These are phyloP conservation scores for Ogataea hybrid DNA, from an alignment of 1,139 yeast genomes.

Conservation along the genomic window DNA sequence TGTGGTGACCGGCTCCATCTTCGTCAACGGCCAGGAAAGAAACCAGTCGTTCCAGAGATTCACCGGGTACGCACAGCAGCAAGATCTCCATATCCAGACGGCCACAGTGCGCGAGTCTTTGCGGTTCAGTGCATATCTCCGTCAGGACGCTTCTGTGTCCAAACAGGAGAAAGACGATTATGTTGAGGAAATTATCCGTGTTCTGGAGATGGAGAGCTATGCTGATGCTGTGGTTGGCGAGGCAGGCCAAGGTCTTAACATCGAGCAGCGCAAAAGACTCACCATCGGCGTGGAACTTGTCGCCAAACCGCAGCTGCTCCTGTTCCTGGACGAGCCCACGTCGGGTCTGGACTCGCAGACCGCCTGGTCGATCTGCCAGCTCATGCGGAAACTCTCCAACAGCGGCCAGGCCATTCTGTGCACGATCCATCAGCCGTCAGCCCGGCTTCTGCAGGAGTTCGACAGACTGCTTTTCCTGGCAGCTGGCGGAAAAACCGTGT, in stretches of 20 bases:
- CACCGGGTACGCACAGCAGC: conserved; percentile 66
- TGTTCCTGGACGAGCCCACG: conserved; percentile 56
- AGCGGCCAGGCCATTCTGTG: conserved; percentile 56
- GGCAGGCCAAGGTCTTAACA: conserved; percentile 57
- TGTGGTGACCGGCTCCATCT: conserved; percentile 59
- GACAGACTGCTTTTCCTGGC: conserved; percentile 48
- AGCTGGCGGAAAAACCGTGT: conserved; percentile 62
- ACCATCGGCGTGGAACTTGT: conserved; percentile 63
- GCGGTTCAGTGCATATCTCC: conserved; percentile 56
- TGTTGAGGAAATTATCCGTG: conserved; percentile 54
- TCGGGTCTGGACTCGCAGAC: conserved; percentile 58
- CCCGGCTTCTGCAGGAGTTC: conserved; percentile 51
- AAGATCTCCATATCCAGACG: conserved; percentile 57
- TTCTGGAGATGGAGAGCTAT: conserved; percentile 57
- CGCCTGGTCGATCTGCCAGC: conserved; percentile 53
- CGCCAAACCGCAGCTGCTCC: conserved; percentile 49
- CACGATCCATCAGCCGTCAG: conserved; percentile 60
- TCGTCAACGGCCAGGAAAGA: conserved; percentile 53
- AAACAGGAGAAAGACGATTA: conserved; percentile 51
- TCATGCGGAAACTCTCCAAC: conserved; percentile 47
- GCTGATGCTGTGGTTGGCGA: conserved; percentile 65
- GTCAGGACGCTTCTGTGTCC: conserved; percentile 51
- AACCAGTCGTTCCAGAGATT: conserved; percentile 54
- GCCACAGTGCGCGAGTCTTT: conserved; percentile 59
- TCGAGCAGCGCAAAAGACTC: conserved; percentile 62